phyloP scores from a whole-genome alignment of 2,329 filamentous ascomycete species.

The Diaporthe vexans region DNA sequence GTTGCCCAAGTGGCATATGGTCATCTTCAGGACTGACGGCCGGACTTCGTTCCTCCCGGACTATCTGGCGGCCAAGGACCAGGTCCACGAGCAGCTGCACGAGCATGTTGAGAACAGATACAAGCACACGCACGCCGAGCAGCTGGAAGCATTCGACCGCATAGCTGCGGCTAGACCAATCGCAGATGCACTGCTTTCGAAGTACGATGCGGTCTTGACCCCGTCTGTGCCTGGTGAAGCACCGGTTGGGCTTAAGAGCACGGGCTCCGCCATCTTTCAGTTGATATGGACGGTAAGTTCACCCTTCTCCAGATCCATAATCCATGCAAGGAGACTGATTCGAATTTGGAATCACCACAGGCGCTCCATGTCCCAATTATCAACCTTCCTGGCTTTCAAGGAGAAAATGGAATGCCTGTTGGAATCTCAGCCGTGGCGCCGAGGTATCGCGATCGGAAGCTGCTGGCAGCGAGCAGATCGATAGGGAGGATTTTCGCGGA shows the following conservation, averaged over 20 bases:
- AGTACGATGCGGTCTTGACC: conserved; percentile 69
- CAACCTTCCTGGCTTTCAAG: conserved; percentile 75
- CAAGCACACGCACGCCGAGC: conserved; percentile 59
- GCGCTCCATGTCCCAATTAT: conserved; percentile 72
- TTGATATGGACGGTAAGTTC: conserved; percentile 67
- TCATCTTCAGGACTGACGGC: conserved; percentile 66
- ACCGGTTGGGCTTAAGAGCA: conserved; percentile 65
- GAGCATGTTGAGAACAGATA: conserved; percentile 65
- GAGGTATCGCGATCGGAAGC: conserved; percentile 59
- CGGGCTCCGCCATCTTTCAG: conserved; percentile 68
- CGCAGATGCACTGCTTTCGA: conserved; percentile 64
- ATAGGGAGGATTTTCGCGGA: conserved; percentile 56
- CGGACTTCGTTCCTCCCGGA: conserved; percentile 67
- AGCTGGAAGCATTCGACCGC: conserved; percentile 68
- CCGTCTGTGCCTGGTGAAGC: conserved; percentile 73
- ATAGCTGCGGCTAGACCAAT: conserved; percentile 66
- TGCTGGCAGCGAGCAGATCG: conserved; percentile 55
- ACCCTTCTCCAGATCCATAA: no score
- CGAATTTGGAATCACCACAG: conserved; percentile 42
- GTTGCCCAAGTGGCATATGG: conserved; percentile 65
- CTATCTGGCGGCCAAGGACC: conserved; percentile 61
- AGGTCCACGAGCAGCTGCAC: conserved; percentile 60
- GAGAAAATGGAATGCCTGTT: conserved; percentile 69
- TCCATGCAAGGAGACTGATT: not conserved
- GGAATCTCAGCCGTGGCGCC: conserved; percentile 67